Percentiles rank a stretch among this genome's conserved stretches.
Conservation (phyloP, 805 yeast genomes). For the Pichia membranifaciens region DNA sequence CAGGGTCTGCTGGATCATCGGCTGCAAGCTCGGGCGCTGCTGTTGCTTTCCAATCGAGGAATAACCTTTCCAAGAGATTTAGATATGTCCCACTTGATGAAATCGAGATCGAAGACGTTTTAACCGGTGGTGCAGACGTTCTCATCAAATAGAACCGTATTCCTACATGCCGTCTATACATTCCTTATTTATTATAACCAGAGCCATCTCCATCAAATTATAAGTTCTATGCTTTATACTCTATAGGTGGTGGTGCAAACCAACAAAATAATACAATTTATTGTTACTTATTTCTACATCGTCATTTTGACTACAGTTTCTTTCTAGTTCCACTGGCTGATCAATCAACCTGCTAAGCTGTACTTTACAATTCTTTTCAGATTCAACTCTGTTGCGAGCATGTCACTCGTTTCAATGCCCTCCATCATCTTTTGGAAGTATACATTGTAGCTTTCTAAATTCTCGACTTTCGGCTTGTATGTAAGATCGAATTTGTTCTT, state of each 20-base stretch:
- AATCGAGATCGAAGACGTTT: constrained; percentile 67
- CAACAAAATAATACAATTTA: too few relatives aligned
- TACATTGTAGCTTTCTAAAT: constrained; percentile 24
- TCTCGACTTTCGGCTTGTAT: constrained; percentile 18
- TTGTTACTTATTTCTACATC: too few relatives aligned
- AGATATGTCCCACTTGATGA: constrained; percentile 60
- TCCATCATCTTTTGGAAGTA: constrained; percentile 27
- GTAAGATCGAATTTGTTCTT: constrained; percentile 21
- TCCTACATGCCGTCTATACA: background rate
- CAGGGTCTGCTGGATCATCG: constrained; percentile 14
- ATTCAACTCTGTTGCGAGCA: constrained; percentile 12
- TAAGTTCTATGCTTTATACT: too few relatives aligned
- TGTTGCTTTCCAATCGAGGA: constrained; percentile 42
- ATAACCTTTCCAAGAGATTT: constrained; percentile 68
- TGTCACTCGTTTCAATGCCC: constrained; percentile 17
- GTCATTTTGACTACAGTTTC: too few relatives aligned
- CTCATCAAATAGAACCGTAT: constrained; percentile 35
- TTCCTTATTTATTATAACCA: too few relatives aligned
- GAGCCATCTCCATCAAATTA: too few relatives aligned
- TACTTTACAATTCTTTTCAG: constrained; percentile 9
- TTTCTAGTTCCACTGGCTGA: too few relatives aligned
- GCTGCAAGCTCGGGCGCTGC: constrained; percentile 11
- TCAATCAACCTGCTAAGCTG: background rate
- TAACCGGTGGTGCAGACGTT: constrained; percentile 76
- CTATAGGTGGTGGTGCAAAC: background rate